Evolutionary conservation across 164 flowering plant species (phyloP).

Genomic region (Stephania cephalantha): DNA sequence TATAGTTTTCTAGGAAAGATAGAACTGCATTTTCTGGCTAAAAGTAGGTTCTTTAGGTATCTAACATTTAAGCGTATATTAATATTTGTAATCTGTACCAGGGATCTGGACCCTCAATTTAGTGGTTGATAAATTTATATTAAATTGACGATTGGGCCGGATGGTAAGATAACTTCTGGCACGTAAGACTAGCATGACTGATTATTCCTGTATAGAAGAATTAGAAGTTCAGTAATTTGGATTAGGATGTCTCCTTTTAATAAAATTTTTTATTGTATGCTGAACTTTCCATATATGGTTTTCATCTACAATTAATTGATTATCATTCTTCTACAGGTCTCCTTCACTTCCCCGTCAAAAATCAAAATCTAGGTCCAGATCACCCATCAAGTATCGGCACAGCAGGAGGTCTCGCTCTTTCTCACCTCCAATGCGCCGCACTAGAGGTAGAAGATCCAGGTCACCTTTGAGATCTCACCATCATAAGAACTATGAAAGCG

Average conservation of each 20-base stretch:
- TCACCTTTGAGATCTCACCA: conserved; percentile 70
- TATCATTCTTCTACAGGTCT: conserved; percentile 37
- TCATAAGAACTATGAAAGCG: conserved; percentile 45
- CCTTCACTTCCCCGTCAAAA: conserved; percentile 44
- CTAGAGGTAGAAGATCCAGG: conserved; percentile 61
- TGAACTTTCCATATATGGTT: not conserved
- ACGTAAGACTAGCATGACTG: too few relatives aligned
- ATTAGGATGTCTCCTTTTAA: too few relatives aligned
- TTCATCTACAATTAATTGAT: not conserved
- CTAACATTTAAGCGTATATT: not conserved
- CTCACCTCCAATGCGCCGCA: conserved; percentile 57
- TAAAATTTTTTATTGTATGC: not conserved
- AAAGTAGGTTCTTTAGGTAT: not conserved
- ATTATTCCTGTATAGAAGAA: too few relatives aligned
- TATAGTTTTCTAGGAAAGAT: not conserved
- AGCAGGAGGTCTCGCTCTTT: conserved; percentile 67
- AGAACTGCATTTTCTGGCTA: not conserved
- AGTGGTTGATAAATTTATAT: not conserved
- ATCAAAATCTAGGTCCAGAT: conserved; percentile 73
- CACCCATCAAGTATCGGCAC: conserved; percentile 54
- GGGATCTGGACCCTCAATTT: not conserved
- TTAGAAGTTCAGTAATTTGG: too few relatives aligned
- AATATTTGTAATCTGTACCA: not conserved
- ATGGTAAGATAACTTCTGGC: not conserved
- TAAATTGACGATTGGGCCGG: not conserved